Evolutionary conservation across 345 rosid genomes (phyloP).

Genomic region (Gossypium turneri): DNA sequence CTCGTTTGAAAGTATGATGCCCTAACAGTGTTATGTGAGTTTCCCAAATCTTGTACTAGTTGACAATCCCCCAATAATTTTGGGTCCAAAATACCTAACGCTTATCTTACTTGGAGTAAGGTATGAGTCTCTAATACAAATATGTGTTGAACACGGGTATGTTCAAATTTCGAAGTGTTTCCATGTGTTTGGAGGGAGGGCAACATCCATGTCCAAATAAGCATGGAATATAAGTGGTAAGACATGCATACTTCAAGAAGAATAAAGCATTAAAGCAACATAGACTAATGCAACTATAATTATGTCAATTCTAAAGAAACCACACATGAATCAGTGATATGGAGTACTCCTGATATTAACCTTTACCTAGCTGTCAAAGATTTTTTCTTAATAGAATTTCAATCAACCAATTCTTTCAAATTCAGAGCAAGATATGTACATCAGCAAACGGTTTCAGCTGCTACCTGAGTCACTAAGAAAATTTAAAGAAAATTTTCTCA

Average conservation of each 20-base stretch:
- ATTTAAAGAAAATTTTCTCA: constrained; percentile 28
- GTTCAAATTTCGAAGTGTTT: neutral
- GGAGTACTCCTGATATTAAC: neutral
- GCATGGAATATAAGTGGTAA: no score
- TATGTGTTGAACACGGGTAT: neutral
- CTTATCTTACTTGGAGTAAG: no score
- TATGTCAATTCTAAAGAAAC: neutral
- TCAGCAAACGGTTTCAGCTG: neutral
- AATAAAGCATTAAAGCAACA: no score
- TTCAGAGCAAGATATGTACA: neutral
- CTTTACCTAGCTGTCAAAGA: neutral
- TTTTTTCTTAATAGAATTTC: neutral
- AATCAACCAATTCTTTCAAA: neutral
- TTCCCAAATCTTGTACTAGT: neutral
- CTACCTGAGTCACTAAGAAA: neutral
- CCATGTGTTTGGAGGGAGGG: no score
- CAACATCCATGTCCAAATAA: no score
- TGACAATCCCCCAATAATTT: neutral
- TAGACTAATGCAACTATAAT: neutral
- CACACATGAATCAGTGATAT: neutral
- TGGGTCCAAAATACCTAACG: neutral
- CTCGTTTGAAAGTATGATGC: neutral
- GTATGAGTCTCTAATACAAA: no score
- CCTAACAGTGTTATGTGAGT: neutral
- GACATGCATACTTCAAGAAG: no score